A percentile compares a stretch with the other conserved stretches of the same genome.
Evolutionary conservation across 1,284 basidiomycete genomes (phyloP).

Genomic region (Phlebopus sp.): DNA sequence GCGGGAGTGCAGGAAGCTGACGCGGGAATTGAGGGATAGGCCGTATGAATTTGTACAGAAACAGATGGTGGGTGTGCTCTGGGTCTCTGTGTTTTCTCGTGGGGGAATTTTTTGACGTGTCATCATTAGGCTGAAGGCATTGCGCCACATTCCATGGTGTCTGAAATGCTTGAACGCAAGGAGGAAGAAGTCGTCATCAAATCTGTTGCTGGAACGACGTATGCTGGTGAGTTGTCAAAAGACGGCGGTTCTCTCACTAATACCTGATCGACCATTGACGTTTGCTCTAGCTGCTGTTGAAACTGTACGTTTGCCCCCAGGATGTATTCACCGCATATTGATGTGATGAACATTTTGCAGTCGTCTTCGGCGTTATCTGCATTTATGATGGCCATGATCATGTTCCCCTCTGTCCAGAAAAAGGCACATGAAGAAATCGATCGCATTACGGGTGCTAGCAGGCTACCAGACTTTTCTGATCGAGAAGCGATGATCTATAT

Average conservation of each 20-base stretch:
- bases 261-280: neutral
- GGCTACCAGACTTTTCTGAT: conserved; percentile 26
- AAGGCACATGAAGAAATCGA: conserved; percentile 40
- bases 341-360: conserved; percentile 2
- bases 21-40: conserved; percentile 21
- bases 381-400: conserved; percentile 8
- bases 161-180: conserved; percentile 21
- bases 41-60: conserved; percentile 26
- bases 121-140: conserved; percentile 8
- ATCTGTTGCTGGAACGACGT: conserved; percentile 23
- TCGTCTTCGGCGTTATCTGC: conserved; percentile 5
- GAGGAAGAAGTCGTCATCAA: conserved; percentile 28
- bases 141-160: conserved; percentile 20
- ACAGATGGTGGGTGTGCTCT: conserved; percentile 14
- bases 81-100: neutral
- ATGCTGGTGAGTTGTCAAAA: conserved; percentile 1
- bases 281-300: conserved; percentile 5
- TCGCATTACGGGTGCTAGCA: conserved; percentile 29
- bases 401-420: conserved; percentile 29
- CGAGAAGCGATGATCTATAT: conserved; percentile 26
- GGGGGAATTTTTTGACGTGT: neutral
- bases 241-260: neutral
- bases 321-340: neutral
- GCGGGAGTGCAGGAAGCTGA: conserved; percentile 16
- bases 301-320: conserved; percentile 5